Evolutionary conservation across 1,139 yeast species (phyloP), one percentile per base, ranked within the genome.

Genomic region (Petasospora fabianii): DNA sequence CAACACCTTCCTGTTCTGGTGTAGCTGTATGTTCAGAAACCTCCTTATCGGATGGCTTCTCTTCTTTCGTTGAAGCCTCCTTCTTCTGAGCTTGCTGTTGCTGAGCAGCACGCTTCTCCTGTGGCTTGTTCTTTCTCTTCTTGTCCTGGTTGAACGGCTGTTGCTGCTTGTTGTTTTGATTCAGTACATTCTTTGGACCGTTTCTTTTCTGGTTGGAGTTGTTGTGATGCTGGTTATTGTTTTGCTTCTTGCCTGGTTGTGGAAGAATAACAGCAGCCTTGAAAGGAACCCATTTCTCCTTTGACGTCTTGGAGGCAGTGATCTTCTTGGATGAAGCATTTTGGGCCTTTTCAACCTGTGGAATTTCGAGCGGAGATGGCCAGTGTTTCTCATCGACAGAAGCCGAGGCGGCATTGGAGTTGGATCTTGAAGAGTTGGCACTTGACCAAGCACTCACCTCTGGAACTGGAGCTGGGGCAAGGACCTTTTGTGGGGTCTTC

Each of bases 261-360:
- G 60, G 45, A 24, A 57, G 64, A 29, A 75, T 77, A 39, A 84
- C 81, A 47, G 82, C 76, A 22, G 92, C 94, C 50, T 77, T 75
- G 58, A 82, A 80, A n/a, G 95, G 95, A 33, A 85, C 84, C 95
- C 95, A 87, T 62, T 86, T 86, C 54, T 83, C 88, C 50, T 80
- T 78, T 48, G 84, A 75, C 49, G 80, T 74, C 39, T 64, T 66
- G 17, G 66, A 60, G 29, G 32, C 40, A 22, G 21, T 21, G 18
- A 40, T 40, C 41, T 44, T 42, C 41, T 42, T 44, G 30, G 34
- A 21, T 2, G 30, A 3, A 10, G 30, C 9, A 27, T 38, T 38
- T 24, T 38, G 40, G 30, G 34, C 39, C 8, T 31, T 31, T 22
- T 20, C 40, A 12, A 17, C 30, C 34, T 36, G 42, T 41, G 54